Evolutionary conservation across 345 rosid genomes (phyloP), one percentile per base, ranked within the genome.

Genomic region (Pugionium dolabratum): DNA sequence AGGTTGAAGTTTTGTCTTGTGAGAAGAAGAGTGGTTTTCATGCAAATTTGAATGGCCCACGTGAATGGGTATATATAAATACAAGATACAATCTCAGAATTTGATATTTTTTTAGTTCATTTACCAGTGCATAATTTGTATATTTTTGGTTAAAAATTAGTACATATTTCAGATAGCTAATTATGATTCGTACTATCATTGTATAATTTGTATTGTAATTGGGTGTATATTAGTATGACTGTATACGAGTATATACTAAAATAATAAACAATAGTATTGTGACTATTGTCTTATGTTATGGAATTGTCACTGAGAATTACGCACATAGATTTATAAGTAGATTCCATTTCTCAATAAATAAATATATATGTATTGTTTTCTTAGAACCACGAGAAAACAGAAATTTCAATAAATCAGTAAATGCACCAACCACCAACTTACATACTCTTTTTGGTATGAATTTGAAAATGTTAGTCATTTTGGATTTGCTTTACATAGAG

Each of bases 41-140:
- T 73, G 76, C 76, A 73, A 73, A 53, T 51, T 30, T 37, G 50
- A 66, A 73, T 73, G 76, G 72, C 76, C 76, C 76, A 73, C 76
- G 76, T 66, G 76, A 73, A 66, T 42, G 34, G 30, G 47, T 58
- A 9, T 65, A 52, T 45, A 73, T 59, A 73, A 73, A 73, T 59
- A 73, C 18, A 59, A 73, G 51, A 65, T 55, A 66, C 59, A 55
- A 54, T 73, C 62, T 59, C n/a, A 18, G 18, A 36, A 10, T 58
- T 65, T 50, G 34, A 52, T 66, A 18, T 18, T 18, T 18, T 18
- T 18, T 18, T 18, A 18, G 18, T 66, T 43, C 36, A 18, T 37
- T 41, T 18, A 18, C 18, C 18, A 18, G 18, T 18, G 18, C 18
- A 18, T 18, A 18, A 18, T 18, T 18, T 18, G 18, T 18, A 0